phyloP scores from a whole-genome alignment of 1,284 basidiomycete genomes.

The Cryptococcus maquisensis region DNA sequence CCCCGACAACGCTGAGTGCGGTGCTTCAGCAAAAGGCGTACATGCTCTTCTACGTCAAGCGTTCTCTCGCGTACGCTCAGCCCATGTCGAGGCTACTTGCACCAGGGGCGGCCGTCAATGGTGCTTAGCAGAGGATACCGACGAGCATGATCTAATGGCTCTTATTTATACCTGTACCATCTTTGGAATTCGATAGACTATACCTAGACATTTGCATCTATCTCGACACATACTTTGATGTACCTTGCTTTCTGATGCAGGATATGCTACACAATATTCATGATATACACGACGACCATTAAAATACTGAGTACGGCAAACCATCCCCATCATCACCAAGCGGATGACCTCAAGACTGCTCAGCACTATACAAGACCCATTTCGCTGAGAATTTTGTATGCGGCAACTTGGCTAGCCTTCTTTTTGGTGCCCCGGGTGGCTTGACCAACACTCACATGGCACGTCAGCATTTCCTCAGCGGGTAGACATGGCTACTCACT shows the following conservation, averaged over 20 bases:
- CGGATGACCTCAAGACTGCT: too few species aligned
- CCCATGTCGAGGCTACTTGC: conserved; percentile 16
- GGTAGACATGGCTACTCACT: conserved; percentile 15
- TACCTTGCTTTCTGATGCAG: too few species aligned
- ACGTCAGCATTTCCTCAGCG: neutral
- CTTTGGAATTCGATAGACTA: too few species aligned
- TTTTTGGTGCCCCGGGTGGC: conserved; percentile 32
- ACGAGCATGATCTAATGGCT: neutral
- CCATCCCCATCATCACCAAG: too few species aligned
- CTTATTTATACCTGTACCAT: neutral
- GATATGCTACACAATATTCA: too few species aligned
- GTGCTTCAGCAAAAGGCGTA: conserved; percentile 71
- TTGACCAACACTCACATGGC: conserved; percentile 12
- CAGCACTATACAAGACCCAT: neutral
- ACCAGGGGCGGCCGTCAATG: neutral
- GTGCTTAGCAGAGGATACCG: neutral
- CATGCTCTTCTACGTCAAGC: conserved; percentile 90
- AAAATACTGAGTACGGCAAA: too few species aligned
- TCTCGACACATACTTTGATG: too few species aligned
- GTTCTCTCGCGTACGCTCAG: conserved; percentile 65
- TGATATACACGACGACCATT: too few species aligned
- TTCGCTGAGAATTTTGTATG: conserved; percentile 24
- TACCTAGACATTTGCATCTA: too few species aligned
- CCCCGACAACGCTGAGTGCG: conserved; percentile 61
- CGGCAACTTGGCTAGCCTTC: conserved; percentile 28